Base-by-base conservation (phyloP, 1,284 basidiomycete genomes). In the Farysia itapuensis region DNA sequence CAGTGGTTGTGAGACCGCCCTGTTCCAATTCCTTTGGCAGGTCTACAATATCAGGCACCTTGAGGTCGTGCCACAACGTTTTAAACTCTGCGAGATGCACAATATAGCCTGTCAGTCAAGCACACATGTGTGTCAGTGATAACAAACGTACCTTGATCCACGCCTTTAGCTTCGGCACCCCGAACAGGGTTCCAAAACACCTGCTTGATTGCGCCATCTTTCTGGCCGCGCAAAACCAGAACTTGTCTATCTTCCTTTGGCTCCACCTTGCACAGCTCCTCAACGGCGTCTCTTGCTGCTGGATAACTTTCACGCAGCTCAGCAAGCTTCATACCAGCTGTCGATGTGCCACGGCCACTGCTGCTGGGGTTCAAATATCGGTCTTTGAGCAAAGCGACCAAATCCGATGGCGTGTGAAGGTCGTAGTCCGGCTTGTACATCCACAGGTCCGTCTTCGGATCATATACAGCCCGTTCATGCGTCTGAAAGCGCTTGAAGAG, bases 141-240 rank as follows among this genome's bases (percentile, higher is more conserved):
- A 11, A 33, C 13, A 9, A 30, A 49, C 83, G 44, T 51, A 88
- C 90, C 90, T 79, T 90, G 84, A 77, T 93, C 90, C 8, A 93
- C 84, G 15, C 79, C 76, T 30, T 64, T 86, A 5, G 84, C 88
- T 59, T 88, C 85, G 19, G 82, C 82, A 0, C 85, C 83, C 63
- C 87, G 87, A 34, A 92, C 82, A 73, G 91, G 89, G 68, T 94
- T 93, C 85, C 87, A 90, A 70, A 91, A 93, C 0, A 92, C 90
- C 83, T 89, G 88, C 53, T 70, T 70, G 46, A 72, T 66, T 18
- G 57, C 85, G 0, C 87, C 88, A 61, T 91, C 90, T 64, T 88
- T 89, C 41, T 84, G 80, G 0, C 89, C 89, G 23, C 90, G 81
- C 21, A 88, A 89, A 9, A 91, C 88, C 36, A 91, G 81, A 0